Evolutionary conservation across 805 yeast genomes (phyloP).

Genomic region (Sugiyamaella marilandica): DNA sequence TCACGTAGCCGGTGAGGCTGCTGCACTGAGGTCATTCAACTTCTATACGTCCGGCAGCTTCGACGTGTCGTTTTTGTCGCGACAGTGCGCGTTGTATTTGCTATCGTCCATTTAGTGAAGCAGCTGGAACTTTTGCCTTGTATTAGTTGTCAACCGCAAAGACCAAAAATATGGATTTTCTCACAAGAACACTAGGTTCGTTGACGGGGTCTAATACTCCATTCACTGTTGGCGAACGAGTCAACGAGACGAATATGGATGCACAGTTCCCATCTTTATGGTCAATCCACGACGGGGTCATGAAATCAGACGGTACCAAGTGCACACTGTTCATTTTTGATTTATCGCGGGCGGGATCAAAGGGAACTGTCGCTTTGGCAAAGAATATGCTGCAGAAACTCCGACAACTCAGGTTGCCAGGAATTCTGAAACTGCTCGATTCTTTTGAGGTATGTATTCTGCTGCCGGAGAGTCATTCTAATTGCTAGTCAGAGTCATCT

Average conservation of each 20-base stretch:
- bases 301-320: constrained; percentile 41
- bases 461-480: neutral
- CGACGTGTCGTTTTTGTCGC: neutral
- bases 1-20: no score
- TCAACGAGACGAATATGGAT: constrained; percentile 14
- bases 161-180: constrained; percentile 27
- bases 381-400: constrained; percentile 43
- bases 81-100: no score
- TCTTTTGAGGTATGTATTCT: constrained; percentile 42
- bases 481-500: constrained; percentile 40
- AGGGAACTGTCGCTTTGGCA: constrained; percentile 36
- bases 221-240: constrained; percentile 26
- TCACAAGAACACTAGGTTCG: constrained; percentile 28
- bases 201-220: constrained; percentile 29
- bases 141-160: neutral
- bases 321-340: constrained; percentile 68
- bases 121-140: neutral
- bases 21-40: neutral
- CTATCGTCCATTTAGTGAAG: no score
- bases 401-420: constrained; percentile 63
- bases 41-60: neutral
- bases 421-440: constrained; percentile 58
- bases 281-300: constrained; percentile 57
- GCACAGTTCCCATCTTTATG: constrained; percentile 47
- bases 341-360: constrained; percentile 26